These are phyloP conservation scores for Neurospora sp. DNA, from an alignment of 495 filamentous ascomycete genomes.

Conservation along the genomic window DNA sequence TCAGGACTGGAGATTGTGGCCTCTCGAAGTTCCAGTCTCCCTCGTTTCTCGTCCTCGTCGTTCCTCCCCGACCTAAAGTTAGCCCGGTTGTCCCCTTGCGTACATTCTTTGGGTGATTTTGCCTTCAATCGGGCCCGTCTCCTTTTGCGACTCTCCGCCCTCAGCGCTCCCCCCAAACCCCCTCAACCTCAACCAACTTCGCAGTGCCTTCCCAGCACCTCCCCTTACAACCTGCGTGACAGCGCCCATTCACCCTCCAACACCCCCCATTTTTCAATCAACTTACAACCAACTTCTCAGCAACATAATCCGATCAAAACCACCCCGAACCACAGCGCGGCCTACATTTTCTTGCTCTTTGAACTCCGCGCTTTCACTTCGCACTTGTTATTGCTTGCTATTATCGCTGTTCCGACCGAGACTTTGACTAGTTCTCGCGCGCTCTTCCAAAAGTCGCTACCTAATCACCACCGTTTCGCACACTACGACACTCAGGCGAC, in stretches of 20 bases:
- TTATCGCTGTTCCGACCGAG: constrained; percentile 12
- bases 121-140: background rate
- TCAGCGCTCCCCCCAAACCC: constrained; percentile 14
- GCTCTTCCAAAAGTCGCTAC: constrained; percentile 5
- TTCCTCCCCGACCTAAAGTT: constrained; percentile 7
- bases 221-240: constrained; percentile 26
- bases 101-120: constrained; percentile 9
- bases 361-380: constrained; percentile 19
- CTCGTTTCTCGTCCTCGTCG: constrained; percentile 2
- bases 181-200: constrained; percentile 19
- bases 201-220: constrained; percentile 3
- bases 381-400: constrained; percentile 7
- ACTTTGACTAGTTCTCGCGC: constrained; percentile 31
- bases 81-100: constrained; percentile 20
- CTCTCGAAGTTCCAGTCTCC: background rate
- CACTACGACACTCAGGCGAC: background rate
- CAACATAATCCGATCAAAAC: constrained; percentile 15
- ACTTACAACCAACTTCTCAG: constrained; percentile 17
- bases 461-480: constrained; percentile 5
- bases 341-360: constrained; percentile 5
- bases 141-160: background rate
- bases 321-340: constrained; percentile 14
- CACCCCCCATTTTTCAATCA: constrained; percentile 8
- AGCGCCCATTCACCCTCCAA: constrained; percentile 18
- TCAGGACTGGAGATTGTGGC: constrained; percentile 1